These are phyloP conservation scores for Aureobasidium sp. DNA, from an alignment of 2,329 filamentous ascomycete genomes.

Conservation along the genomic window DNA sequence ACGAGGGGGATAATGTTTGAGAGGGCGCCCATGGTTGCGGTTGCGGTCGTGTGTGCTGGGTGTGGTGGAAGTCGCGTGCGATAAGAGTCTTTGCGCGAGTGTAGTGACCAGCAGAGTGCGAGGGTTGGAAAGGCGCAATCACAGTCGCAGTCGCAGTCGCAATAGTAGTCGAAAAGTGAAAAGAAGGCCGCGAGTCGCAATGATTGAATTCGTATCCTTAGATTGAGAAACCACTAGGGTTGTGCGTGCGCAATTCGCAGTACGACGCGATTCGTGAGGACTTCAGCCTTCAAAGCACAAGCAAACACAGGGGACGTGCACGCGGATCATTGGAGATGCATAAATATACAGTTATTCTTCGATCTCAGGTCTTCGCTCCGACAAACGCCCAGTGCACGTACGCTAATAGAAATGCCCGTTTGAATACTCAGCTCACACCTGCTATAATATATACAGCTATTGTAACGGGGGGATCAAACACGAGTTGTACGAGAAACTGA, in stretches of 20 bases:
- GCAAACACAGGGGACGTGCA: neutral
- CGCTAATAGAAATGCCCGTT: neutral
- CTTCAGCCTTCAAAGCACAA: neutral
- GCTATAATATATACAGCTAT: no score
- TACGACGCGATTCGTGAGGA: no score
- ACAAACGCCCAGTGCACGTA: neutral
- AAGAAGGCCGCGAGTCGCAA: neutral
- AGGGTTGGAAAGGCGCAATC: no score
- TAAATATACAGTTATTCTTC: neutral
- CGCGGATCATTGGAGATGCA: neutral
- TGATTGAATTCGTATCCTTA: neutral
- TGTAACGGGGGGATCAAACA: no score
- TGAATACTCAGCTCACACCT: neutral
- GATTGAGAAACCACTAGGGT: neutral
- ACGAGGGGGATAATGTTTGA: slow-evolving; percentile 56
- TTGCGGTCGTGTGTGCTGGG: neutral
- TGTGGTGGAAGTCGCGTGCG: no score
- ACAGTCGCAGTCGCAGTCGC: no score
- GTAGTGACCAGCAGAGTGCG: no score
- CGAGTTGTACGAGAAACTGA: no score
- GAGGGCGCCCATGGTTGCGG: slow-evolving; percentile 28
- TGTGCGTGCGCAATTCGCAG: neutral
- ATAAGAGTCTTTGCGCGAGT: no score
- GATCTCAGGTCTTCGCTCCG: no score
- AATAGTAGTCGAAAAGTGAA: no score